These are phyloP conservation scores for Plectranthus barbatus DNA, from an alignment of 257 asterid genomes.

Conservation along the genomic window DNA sequence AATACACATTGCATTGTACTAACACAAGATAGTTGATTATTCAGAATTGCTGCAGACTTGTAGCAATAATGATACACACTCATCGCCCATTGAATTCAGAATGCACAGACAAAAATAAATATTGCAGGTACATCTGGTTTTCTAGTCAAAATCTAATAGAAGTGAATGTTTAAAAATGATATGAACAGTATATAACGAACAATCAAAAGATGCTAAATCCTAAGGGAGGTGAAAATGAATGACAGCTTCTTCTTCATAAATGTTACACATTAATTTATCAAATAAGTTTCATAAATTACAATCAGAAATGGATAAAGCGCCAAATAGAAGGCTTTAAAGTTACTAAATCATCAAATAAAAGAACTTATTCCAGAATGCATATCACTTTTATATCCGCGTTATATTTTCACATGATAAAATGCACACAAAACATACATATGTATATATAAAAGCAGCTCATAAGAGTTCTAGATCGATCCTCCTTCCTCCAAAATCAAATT, in stretches of 20 bases:
- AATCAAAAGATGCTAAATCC: neutral
- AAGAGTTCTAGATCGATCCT: conserved; percentile 20
- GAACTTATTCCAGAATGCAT: conserved; percentile 12
- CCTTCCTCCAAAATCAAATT: conserved; percentile 36
- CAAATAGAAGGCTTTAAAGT: neutral
- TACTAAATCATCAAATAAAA: neutral
- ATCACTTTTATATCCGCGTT: conserved; percentile 35
- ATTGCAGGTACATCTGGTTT: neutral
- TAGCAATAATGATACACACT: neutral
- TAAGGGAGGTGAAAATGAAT: neutral
- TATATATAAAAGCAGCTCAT: conserved; percentile 22
- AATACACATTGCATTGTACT: too few species aligned
- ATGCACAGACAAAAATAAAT: neutral
- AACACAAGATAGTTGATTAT: neutral
- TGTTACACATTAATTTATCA: neutral
- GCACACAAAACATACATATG: conserved; percentile 5
- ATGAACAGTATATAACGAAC: neutral
- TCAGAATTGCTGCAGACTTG: neutral
- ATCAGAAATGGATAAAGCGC: neutral
- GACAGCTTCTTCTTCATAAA: neutral
- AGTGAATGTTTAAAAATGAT: neutral
- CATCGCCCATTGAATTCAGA: neutral
- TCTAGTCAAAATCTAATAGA: neutral
- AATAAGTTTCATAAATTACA: neutral
- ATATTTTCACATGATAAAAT: conserved; percentile 47